Percentiles rank a stretch among this genome's conserved stretches.
Conservation (phyloP, 164 flowering plant species). For the Magnolia officinalis region DNA sequence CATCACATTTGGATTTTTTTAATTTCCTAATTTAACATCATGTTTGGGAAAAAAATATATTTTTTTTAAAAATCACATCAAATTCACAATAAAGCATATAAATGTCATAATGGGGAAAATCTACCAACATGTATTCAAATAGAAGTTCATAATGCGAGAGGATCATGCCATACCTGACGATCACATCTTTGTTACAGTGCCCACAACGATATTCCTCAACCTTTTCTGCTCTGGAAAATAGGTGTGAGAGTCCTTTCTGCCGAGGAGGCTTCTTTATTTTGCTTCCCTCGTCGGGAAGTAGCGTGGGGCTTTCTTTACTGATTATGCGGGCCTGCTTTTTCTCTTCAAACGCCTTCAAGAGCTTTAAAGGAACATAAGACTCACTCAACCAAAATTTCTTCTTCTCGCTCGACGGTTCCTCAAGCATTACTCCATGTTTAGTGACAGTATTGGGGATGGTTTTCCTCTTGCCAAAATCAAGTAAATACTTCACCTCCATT, state of each 20-base stretch:
- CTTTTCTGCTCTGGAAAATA: constrained; percentile 58
- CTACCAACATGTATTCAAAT: background rate
- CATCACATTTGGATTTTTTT: too few species aligned
- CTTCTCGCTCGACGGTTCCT: constrained; percentile 65
- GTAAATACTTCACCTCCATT: constrained; percentile 58
- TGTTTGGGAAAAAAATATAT: too few species aligned
- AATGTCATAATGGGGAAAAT: background rate
- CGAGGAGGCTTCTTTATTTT: constrained; percentile 28
- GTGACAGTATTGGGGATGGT: constrained; percentile 68
- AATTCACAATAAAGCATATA: background rate
- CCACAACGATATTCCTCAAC: constrained; percentile 62
- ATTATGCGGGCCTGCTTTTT: constrained; percentile 51
- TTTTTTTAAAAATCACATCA: too few species aligned
- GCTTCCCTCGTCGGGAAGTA: constrained; percentile 22
- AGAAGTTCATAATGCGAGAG: background rate
- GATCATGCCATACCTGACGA: constrained; percentile 46
- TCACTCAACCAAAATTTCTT: constrained; percentile 89
- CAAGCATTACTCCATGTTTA: constrained; percentile 55
- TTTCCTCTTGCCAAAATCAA: constrained; percentile 95
- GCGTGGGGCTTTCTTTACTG: constrained; percentile 29
- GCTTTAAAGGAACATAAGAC: constrained; percentile 75
- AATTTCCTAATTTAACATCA: too few species aligned
- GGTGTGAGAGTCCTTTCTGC: constrained; percentile 51
- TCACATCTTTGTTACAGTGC: constrained; percentile 78
- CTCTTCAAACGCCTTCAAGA: constrained; percentile 83